These are phyloP conservation scores for Fusarium chlamydosporum DNA, from an alignment of 2,329 filamentous ascomycete species.

Conservation along the genomic window DNA sequence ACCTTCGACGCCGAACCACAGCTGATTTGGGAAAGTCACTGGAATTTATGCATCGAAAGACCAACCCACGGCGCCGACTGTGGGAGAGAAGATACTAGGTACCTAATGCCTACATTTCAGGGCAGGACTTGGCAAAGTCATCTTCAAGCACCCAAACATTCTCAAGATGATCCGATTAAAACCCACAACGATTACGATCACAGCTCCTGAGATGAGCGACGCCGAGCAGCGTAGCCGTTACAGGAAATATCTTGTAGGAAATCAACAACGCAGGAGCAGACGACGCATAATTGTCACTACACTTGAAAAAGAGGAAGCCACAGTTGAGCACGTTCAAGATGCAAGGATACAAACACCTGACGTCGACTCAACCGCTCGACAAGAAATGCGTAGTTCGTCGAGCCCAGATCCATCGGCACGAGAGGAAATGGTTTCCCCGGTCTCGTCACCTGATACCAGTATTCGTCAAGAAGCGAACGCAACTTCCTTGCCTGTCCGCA, in stretches of 20 bases:
- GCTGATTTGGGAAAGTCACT: neutral
- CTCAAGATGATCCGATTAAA: constrained; percentile 43
- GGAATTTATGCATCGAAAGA: neutral
- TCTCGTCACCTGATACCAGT: neutral
- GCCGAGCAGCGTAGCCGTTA: constrained; percentile 43
- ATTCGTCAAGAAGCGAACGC: neutral
- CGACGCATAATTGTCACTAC: neutral
- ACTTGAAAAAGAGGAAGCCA: neutral
- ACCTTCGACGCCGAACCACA: neutral
- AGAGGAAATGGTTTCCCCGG: neutral
- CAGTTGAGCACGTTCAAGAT: constrained; percentile 2
- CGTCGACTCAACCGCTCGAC: neutral
- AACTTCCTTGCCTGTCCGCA: neutral
- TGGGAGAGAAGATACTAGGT: neutral
- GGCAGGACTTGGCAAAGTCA: neutral
- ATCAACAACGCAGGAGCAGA: neutral
- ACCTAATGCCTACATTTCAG: neutral
- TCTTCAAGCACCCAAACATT: neutral
- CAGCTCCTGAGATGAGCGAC: constrained; percentile 39
- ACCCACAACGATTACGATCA: constrained; percentile 40
- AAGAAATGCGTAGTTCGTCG: neutral
- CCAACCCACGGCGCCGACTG: neutral
- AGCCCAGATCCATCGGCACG: neutral
- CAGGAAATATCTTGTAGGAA: constrained; percentile 34
- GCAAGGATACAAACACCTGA: constrained; percentile 3